phyloP scores from a whole-genome alignment of 202 grass and related monocot genomes.

The Digitaria exilis region DNA sequence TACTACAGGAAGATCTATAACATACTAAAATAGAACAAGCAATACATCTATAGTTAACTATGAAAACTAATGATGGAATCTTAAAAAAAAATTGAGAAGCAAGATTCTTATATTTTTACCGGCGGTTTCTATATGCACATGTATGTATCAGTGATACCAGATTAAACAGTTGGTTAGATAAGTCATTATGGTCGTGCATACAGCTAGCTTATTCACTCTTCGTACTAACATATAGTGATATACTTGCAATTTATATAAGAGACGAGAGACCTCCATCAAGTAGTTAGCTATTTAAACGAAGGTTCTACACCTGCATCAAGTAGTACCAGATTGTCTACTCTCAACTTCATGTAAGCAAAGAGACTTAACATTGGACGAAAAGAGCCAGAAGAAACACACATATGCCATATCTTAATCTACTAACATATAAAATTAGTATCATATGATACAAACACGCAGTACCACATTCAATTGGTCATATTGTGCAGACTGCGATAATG shows the following conservation, averaged over 20 bases:
- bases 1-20: constrained; percentile 20
- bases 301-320: background rate
- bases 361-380: background rate
- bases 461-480: constrained; percentile 79
- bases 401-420: constrained; percentile 1
- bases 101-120: too few relatives aligned
- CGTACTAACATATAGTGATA: constrained; percentile 16
- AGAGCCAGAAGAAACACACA: background rate
- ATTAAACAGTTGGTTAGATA: constrained; percentile 32
- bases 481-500: constrained; percentile 71
- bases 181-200: constrained; percentile 39
- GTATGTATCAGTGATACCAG: background rate
- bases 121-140: constrained; percentile 20
- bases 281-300: constrained; percentile 4
- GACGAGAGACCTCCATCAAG: background rate
- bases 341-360: constrained; percentile 37
- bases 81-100: too few relatives aligned
- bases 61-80: constrained; percentile 12
- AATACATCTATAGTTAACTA: constrained; percentile 3
- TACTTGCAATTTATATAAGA: constrained; percentile 1
- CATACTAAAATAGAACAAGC: constrained; percentile 3
- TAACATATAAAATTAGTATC: constrained; percentile 23
- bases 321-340: background rate
- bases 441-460: constrained; percentile 28
- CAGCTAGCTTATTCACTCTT: constrained; percentile 19